These are phyloP conservation scores for Mesembryanthemum crystallinum DNA, from an alignment of 148 eudicot species.

Conservation along the genomic window DNA sequence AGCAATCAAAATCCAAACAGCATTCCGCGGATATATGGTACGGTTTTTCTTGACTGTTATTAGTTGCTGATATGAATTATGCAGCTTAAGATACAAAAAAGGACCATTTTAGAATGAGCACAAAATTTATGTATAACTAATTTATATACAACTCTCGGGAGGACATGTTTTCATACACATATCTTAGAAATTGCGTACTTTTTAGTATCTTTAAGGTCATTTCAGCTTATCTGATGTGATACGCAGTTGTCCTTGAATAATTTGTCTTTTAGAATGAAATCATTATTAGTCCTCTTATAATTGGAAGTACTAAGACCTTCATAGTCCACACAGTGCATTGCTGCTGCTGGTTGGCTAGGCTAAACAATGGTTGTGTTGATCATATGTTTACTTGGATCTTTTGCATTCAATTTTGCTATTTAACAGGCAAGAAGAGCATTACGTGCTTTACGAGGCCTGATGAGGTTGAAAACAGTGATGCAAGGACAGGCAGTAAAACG, in stretches of 20 bases:
- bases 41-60: not conserved
- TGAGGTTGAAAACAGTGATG: conserved; percentile 60
- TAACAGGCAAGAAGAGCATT: conserved; percentile 73
- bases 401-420: not conserved
- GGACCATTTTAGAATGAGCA: too few species aligned
- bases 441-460: conserved; percentile 69
- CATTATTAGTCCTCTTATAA: not conserved
- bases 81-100: too few species aligned
- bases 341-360: not conserved
- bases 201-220: too few species aligned
- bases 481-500: conserved; percentile 64
- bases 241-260: not conserved
- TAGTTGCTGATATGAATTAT: not conserved
- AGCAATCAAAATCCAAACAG: conserved; percentile 73
- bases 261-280: not conserved
- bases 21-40: conserved; percentile 83
- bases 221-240: not conserved
- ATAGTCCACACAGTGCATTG: not conserved
- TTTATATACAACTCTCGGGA: too few species aligned
- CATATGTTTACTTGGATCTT: not conserved
- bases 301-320: not conserved
- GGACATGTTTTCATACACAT: too few species aligned
- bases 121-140: too few species aligned
- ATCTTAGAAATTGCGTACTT: too few species aligned
- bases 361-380: not conserved